phyloP scores from a whole-genome alignment of 2,329 filamentous ascomycete genomes.

The Fusarium pseudonygamai region DNA sequence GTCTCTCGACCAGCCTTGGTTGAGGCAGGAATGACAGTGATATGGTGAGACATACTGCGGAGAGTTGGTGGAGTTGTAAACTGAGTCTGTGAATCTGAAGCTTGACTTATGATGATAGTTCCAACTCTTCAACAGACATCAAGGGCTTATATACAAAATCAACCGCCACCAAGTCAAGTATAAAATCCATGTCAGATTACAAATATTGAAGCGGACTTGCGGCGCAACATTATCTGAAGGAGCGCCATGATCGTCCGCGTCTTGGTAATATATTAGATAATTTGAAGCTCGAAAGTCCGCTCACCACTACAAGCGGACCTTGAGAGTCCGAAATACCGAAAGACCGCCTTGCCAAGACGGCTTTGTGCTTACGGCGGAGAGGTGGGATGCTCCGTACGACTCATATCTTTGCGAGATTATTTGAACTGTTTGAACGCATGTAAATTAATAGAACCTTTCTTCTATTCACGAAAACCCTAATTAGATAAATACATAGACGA shows the following conservation, averaged over 20 bases:
- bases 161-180: not conserved
- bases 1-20: slow-evolving; percentile 46
- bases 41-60: slow-evolving; percentile 41
- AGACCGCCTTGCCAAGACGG: not conserved
- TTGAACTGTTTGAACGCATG: fast-evolving
- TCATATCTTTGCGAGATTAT: not conserved
- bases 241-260: not conserved
- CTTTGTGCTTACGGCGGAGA: not conserved
- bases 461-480: not conserved
- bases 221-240: not conserved
- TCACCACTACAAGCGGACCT: not conserved
- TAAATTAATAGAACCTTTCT: not conserved
- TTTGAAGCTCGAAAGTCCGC: slow-evolving; percentile 3
- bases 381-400: not conserved
- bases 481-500: not conserved
- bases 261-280: not conserved
- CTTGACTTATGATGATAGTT: not conserved
- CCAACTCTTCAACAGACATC: not conserved
- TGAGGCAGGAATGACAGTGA: slow-evolving; percentile 48
- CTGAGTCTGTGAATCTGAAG: not conserved
- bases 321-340: slow-evolving; percentile 15
- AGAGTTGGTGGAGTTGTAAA: not conserved
- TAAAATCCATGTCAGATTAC: not conserved
- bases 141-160: not conserved
- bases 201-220: not conserved